phyloP scores from a whole-genome alignment of 805 yeast species.

The Wickerhamomyces hampshirensis region DNA sequence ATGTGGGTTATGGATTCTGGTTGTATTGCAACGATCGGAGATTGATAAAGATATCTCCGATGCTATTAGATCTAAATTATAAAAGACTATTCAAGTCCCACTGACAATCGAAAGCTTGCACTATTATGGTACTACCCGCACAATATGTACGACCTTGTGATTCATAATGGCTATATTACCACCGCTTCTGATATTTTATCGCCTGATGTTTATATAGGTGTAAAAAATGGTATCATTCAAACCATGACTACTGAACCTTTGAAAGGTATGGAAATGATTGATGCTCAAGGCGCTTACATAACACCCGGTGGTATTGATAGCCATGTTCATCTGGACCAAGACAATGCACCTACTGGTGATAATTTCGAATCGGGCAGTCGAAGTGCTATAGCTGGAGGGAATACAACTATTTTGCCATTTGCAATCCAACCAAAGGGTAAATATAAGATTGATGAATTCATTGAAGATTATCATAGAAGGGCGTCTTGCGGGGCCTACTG shows the following conservation, averaged over 20 bases:
- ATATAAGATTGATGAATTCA: slow-evolving; percentile 25
- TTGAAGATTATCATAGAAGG: slow-evolving; percentile 28
- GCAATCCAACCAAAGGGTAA: slow-evolving; percentile 38
- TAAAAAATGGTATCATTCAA: slow-evolving; percentile 35
- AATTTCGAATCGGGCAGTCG: slow-evolving; percentile 40
- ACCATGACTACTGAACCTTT: slow-evolving; percentile 29
- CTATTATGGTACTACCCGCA: too few relatives aligned
- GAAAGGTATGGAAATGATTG: slow-evolving; percentile 29
- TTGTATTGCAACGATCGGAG: too few relatives aligned
- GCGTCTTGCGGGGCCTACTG: slow-evolving; percentile 32
- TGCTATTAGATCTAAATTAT: too few relatives aligned
- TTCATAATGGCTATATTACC: slow-evolving; percentile 28
- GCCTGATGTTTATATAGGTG: slow-evolving; percentile 36
- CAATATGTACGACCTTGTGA: slow-evolving; percentile 24
- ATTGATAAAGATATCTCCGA: too few relatives aligned
- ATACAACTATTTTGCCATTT: slow-evolving; percentile 43
- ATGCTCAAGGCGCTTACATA: slow-evolving; percentile 42
- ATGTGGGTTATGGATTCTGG: too few relatives aligned
- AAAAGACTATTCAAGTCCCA: too few relatives aligned
- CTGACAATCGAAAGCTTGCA: too few relatives aligned
- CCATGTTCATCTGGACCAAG: slow-evolving; percentile 45
- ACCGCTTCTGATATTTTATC: slow-evolving; percentile 29
- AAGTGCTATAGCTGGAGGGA: slow-evolving; percentile 46
- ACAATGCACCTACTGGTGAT: slow-evolving; percentile 38
- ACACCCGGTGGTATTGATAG: slow-evolving; percentile 51